These are phyloP conservation scores for Eleusine coracana DNA, from an alignment of 176 grass and related monocot species.

Conservation along the genomic window DNA sequence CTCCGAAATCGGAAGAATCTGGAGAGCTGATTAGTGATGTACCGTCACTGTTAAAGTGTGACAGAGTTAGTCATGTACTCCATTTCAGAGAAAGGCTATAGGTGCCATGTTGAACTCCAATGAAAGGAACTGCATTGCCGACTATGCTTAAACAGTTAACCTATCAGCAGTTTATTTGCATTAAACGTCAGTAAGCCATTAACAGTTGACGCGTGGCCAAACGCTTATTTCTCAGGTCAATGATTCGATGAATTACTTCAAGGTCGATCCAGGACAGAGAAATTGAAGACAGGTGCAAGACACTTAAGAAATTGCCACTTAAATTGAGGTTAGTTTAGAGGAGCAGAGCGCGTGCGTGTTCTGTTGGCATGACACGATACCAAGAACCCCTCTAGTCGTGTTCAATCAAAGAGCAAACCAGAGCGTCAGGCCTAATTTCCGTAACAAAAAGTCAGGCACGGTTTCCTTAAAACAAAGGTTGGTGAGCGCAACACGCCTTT, in stretches of 20 bases:
- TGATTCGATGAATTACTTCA: background rate
- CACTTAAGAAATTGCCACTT: background rate
- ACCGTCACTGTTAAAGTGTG: background rate
- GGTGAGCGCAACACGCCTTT: background rate
- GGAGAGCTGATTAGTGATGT: background rate
- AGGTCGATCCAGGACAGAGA: background rate
- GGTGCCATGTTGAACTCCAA: background rate
- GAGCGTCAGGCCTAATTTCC: background rate
- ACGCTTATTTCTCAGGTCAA: constrained; percentile 19
- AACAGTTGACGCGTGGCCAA: background rate
- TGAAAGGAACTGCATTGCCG: background rate
- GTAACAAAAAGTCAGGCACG: no score
- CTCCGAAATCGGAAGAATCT: background rate
- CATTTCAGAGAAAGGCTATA: background rate
- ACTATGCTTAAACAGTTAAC: constrained; percentile 8
- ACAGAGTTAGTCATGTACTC: background rate
- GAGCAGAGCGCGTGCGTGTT: background rate
- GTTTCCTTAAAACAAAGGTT: background rate
- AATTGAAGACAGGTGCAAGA: background rate
- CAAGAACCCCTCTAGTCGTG: background rate
- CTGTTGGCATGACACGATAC: no score
- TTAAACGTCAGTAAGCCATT: constrained; percentile 2
- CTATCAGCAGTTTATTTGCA: constrained; percentile 9
- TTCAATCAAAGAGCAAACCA: no score
- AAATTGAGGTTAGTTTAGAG: background rate